Evolutionary conservation across 2,329 filamentous ascomycete genomes (phyloP).

Genomic region (Colletotrichum sansevieriae): DNA sequence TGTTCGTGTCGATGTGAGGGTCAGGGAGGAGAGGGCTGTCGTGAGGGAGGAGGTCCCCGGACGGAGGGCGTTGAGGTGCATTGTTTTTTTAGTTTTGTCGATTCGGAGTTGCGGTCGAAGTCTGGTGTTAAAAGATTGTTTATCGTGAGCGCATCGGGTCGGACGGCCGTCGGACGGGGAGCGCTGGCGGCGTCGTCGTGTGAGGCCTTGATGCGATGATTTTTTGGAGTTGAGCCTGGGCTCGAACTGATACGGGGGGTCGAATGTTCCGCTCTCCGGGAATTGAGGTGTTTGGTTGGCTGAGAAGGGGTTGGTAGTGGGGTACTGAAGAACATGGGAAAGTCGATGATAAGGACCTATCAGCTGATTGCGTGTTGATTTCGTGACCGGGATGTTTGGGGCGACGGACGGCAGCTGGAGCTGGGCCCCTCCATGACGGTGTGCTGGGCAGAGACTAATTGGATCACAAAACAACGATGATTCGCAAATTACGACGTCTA

Average conservation of each 20-base stretch:
- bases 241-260: conserved; percentile 23
- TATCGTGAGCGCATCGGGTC: no score
- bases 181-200: not conserved
- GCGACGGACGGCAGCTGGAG: no score
- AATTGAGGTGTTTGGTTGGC: conserved; percentile 7
- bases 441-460: no score
- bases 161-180: conserved; percentile 12
- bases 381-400: conserved; percentile 45
- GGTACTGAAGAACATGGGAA: not conserved
- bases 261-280: conserved; percentile 22
- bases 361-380: conserved; percentile 53
- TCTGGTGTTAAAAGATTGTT: conserved; percentile 47
- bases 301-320: rapidly evolving
- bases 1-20: conserved; percentile 7
- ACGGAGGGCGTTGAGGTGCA: conserved; percentile 21
- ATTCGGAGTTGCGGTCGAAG: conserved; percentile 49
- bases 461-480: no score
- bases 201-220: conserved; percentile 12
- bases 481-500: no score
- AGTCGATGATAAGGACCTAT: conserved; percentile 40
- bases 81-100: not conserved
- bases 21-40: conserved; percentile 22
- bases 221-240: conserved; percentile 28
- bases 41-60: conserved; percentile 27
- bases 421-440: no score